A percentile compares a stretch with the other conserved stretches of the same genome.
Conservation (phyloP, 2,329 filamentous ascomycete genomes). For the Botryosphaeria dothidea region DNA sequence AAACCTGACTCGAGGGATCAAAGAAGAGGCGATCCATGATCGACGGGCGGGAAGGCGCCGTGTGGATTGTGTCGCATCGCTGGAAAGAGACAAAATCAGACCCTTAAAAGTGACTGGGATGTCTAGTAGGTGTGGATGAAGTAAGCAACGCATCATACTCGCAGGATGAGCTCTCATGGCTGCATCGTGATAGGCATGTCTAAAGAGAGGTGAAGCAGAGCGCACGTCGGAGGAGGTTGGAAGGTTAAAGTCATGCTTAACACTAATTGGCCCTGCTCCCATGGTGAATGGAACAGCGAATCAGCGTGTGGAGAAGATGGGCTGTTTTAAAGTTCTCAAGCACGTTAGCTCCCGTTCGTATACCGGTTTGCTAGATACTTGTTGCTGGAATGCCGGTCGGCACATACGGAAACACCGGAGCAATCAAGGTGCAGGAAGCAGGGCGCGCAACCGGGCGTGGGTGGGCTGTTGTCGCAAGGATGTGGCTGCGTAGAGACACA, state of each 20-base stretch:
- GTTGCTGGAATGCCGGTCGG: too few relatives aligned
- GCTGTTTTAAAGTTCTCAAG: neutral
- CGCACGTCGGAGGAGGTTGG: neutral
- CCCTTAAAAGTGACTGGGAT: neutral
- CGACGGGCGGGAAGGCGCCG: neutral
- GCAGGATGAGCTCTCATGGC: too few relatives aligned
- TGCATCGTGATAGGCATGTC: neutral
- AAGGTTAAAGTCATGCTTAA: constrained; percentile 8
- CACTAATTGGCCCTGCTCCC: neutral
- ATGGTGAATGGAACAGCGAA: neutral
- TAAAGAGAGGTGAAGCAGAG: neutral
- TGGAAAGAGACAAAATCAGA: neutral
- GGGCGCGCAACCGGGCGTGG: neutral
- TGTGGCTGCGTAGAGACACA: neutral
- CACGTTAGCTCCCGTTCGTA: neutral
- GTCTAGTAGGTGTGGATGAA: neutral
- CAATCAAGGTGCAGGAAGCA: neutral
- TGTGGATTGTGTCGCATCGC: neutral
- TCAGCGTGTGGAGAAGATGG: neutral
- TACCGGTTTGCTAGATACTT: neutral
- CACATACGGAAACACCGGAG: neutral
- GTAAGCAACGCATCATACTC: too few relatives aligned
- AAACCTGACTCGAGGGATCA: neutral
- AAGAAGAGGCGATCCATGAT: neutral
- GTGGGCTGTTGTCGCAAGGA: neutral